Conservation (phyloP, 2,329 filamentous ascomycete species). For the Pestalotiopsis sp. region DNA sequence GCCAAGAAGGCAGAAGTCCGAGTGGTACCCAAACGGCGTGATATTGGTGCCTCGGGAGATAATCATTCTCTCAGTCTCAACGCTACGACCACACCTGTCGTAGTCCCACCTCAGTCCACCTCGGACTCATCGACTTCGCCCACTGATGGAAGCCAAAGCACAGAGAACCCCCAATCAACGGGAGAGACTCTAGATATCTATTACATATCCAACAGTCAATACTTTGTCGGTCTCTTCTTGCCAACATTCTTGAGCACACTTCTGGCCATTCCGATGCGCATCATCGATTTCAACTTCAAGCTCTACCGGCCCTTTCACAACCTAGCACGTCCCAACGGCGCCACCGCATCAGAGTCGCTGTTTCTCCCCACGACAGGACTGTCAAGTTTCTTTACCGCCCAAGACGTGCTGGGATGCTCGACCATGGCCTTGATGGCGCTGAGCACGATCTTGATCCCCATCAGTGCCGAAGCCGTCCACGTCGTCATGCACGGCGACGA, state of each 20-base stretch:
- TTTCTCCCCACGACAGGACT: slow-evolving; percentile 27
- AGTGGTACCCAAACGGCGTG: too few species aligned
- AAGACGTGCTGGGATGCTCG: slow-evolving; percentile 29
- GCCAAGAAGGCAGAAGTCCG: too few species aligned
- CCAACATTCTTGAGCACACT: slow-evolving; percentile 26
- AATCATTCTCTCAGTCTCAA: too few species aligned
- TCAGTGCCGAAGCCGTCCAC: slow-evolving; percentile 31
- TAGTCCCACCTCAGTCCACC: too few species aligned
- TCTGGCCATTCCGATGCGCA: slow-evolving; percentile 23
- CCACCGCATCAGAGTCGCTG: slow-evolving; percentile 33
- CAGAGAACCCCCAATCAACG: neutral
- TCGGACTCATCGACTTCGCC: neutral
- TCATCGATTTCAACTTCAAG: slow-evolving; percentile 27
- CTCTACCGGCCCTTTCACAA: slow-evolving; percentile 40
- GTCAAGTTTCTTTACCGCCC: slow-evolving; percentile 24
- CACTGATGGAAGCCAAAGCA: neutral
- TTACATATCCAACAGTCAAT: slow-evolving; percentile 21
- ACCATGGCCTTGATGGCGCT: slow-evolving; percentile 27
- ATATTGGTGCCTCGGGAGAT: too few species aligned
- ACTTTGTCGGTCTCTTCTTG: slow-evolving; percentile 27
- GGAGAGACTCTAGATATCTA: neutral
- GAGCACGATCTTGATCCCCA: slow-evolving; percentile 31
- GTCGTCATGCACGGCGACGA: slow-evolving; percentile 31
- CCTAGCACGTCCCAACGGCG: slow-evolving; percentile 32
- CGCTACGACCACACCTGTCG: too few species aligned